A percentile compares a stretch with the other conserved stretches of the same genome.
Conservation (phyloP, 768 basidiomycete genomes). For the Thelephora ganbajun region DNA sequence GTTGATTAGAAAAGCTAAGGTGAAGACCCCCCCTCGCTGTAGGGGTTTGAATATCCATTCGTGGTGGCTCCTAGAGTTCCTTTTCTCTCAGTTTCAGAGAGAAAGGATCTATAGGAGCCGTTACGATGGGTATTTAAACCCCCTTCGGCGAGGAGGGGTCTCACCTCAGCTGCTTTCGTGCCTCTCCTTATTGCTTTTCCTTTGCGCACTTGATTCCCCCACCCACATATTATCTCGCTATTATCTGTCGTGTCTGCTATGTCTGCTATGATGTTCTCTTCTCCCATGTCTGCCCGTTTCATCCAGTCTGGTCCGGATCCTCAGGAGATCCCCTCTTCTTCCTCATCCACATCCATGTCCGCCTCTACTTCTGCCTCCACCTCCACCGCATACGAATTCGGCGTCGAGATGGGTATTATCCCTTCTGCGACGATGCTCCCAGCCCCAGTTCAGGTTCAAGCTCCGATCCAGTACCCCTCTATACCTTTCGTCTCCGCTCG, state of each 20-base stretch:
- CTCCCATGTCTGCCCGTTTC: not conserved
- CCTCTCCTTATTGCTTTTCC: not conserved
- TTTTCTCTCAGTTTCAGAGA: too few relatives aligned
- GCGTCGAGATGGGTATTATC: constrained; percentile 3
- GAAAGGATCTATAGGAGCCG: too few relatives aligned
- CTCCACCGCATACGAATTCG: constrained; percentile 2
- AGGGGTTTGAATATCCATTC: too few relatives aligned
- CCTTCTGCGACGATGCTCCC: too few relatives aligned
- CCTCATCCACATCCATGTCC: not conserved
- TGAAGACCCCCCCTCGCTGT: too few relatives aligned
- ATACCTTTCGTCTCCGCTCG: constrained; percentile 3
- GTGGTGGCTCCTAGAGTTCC: too few relatives aligned
- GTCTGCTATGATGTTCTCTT: not conserved
- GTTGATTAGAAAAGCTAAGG: too few relatives aligned
- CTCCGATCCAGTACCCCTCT: not conserved
- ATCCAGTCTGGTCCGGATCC: not conserved
- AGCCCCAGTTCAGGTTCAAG: not conserved
- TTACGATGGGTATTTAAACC: too few relatives aligned
- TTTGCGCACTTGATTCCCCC: not conserved
- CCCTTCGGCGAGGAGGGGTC: too few relatives aligned
- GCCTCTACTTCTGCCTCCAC: not conserved
- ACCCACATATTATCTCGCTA: not conserved
- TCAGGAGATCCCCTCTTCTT: constrained; percentile 3
- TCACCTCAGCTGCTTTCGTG: too few relatives aligned
- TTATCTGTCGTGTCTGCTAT: not conserved